Evolutionary conservation across 1,284 basidiomycete species (phyloP).

Genomic region (Agroathelia rolfsii): DNA sequence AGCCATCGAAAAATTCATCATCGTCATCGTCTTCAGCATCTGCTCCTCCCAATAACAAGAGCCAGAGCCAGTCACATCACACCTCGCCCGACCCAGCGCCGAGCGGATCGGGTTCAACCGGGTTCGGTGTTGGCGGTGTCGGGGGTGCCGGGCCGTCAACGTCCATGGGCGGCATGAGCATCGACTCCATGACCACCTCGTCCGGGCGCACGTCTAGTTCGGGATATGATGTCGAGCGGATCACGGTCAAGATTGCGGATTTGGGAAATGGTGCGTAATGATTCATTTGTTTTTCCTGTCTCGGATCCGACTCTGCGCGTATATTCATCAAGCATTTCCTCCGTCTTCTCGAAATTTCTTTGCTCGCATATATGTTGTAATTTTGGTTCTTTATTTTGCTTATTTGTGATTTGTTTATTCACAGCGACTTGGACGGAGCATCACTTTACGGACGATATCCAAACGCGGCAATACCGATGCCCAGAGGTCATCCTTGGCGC

Average conservation of each 20-base stretch:
- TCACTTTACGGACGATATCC: slow-evolving; percentile 93
- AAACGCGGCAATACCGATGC: slow-evolving; percentile 95
- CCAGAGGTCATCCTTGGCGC: slow-evolving; percentile 96
- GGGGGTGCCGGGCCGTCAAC: slow-evolving; percentile 24
- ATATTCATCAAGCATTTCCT: slow-evolving; percentile 6
- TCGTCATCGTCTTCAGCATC: slow-evolving; percentile 15
- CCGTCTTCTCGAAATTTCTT: background rate
- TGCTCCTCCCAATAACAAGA: slow-evolving; percentile 14
- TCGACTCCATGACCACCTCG: slow-evolving; percentile 21
- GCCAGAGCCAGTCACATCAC: slow-evolving; percentile 23
- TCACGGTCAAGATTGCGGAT: slow-evolving; percentile 99
- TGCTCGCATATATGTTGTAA: slow-evolving; percentile 12
- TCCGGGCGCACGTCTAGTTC: slow-evolving; percentile 15
- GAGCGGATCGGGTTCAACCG: slow-evolving; percentile 3
- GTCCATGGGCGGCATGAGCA: slow-evolving; percentile 33
- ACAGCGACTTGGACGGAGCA: slow-evolving; percentile 81
- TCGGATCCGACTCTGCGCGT: slow-evolving; percentile 7
- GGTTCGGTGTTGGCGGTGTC: slow-evolving; percentile 9
- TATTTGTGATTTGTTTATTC: slow-evolving; percentile 5
- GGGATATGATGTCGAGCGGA: slow-evolving; percentile 53
- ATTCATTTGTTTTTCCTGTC: slow-evolving; percentile 9
- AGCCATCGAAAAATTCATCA: too few species aligned
- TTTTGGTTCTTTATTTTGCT: slow-evolving; percentile 9
- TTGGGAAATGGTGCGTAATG: slow-evolving; percentile 72
- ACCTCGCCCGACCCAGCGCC: slow-evolving; percentile 7